A percentile compares a stretch with the other conserved stretches of the same genome.
These are phyloP conservation scores for Xylariaceae sp. DNA, from an alignment of 2,329 filamentous ascomycete species.

Conservation along the genomic window DNA sequence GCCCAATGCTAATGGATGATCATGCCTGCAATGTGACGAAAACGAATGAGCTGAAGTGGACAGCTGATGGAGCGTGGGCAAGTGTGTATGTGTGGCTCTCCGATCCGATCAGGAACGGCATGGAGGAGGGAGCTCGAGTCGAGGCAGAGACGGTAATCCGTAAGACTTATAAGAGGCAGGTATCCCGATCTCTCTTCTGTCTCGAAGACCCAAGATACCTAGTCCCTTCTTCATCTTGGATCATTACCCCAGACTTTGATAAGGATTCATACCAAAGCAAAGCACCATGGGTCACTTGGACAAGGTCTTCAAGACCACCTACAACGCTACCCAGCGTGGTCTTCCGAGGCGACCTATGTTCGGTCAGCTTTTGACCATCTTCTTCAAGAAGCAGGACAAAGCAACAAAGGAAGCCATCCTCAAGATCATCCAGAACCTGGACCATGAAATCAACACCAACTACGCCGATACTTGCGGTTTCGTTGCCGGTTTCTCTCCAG, in stretches of 20 bases:
- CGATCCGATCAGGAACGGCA: not conserved
- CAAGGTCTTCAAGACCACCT: slow-evolving; percentile 2
- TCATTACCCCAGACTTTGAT: not conserved
- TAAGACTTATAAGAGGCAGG: not conserved
- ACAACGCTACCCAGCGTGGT: slow-evolving; percentile 13
- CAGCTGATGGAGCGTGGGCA: slow-evolving; percentile 1
- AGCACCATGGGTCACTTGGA: slow-evolving; percentile 7
- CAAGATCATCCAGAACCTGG: slow-evolving; percentile 10
- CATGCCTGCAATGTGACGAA: not conserved
- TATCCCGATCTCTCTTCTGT: no score
- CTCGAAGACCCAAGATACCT: no score
- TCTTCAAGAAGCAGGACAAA: slow-evolving; percentile 6
- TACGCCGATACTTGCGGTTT: slow-evolving; percentile 3
- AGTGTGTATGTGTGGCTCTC: not conserved
- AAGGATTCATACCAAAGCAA: slow-evolving; percentile 1
- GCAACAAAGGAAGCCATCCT: slow-evolving; percentile 2
- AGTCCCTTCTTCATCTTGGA: not conserved
- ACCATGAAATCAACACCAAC: slow-evolving; percentile 9
- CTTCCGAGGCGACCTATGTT: slow-evolving; percentile 14
- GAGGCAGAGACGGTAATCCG: not conserved
- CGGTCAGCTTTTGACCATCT: slow-evolving; percentile 16
- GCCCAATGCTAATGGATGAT: not conserved
- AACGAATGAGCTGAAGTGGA: not conserved
- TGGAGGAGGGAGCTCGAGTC: not conserved
- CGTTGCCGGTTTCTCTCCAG: slow-evolving; percentile 14